Base-by-base conservation (phyloP, 495 filamentous ascomycete genomes). In the Lineolata rhizophorae region DNA sequence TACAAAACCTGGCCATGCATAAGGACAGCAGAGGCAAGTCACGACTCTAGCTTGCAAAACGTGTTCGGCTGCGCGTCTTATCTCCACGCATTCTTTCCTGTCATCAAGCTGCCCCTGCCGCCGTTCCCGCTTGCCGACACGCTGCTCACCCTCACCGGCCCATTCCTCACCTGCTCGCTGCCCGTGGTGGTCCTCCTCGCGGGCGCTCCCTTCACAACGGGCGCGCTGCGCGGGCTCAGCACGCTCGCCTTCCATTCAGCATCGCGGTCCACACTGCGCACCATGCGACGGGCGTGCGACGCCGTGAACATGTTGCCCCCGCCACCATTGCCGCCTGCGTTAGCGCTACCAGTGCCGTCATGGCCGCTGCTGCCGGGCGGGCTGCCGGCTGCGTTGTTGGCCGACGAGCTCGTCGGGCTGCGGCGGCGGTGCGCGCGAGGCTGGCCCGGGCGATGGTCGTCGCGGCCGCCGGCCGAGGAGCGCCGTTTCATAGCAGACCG, bases 281-380 rank as follows among this genome's bases (percentile, higher is more conserved):
- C 70, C 70, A 80, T 76, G 10, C 74, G 56, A 19, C 74, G 57
- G 5, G 74, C 72, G 36, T 76, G 72, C 12, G 64, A 64, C 17
- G 72, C 67, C 3, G 71, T 72, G 56, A 78, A 78, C 51, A 77
- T 58, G 36, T 58, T 57, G 30, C 72, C 70, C 29, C 53, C 63
- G 1, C 67, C 65, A 17, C 70, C 66, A 35, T 60, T 65, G 9
- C 62, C 53, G 13, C n/a, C n/a, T n/a, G n/a, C n/a, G n/a, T n/a
- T n/a, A n/a, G n/a, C n/a, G n/a, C n/a, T n/a, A n/a, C n/a, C n/a
- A n/a, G n/a, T n/a, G n/a, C n/a, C n/a, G n/a, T n/a, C n/a, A n/a
- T n/a, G n/a, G n/a, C n/a, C n/a, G n/a, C n/a, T n/a, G n/a, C n/a
- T n/a, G n/a, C n/a, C n/a, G n/a, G n/a, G n/a, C n/a, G 62, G 47